Evolutionary conservation across 306 rosid species (phyloP), one percentile per base, ranked within the genome.

Genomic region (Carpinus viminea): DNA sequence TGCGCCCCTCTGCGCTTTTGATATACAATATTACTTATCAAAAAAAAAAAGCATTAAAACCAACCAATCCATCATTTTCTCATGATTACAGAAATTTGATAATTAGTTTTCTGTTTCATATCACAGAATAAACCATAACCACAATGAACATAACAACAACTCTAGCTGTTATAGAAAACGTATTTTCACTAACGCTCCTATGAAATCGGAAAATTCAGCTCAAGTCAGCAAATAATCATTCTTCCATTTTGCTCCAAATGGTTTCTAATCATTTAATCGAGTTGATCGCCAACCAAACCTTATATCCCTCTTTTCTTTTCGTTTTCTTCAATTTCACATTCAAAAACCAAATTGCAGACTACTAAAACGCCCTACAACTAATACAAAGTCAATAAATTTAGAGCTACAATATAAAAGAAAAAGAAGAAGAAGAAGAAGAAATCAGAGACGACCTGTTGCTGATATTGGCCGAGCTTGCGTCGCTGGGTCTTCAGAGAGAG

Each of bases 401-500:
- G 59, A 53, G 59, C 3, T 24, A 24, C 12, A 11, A 24, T 10
- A 59, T 16, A 18, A 65, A 18, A 18, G 46, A 41, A 47, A 16
- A 71, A 60, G 41, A 50, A 24, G 4, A 56, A 31, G 8, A 24
- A 24, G 20, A 53, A 5, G 6, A 1, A 4, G 24, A 8, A 54
- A 38, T 15, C 8, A 0, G 48, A 12, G 12, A 26, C 31, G 9
- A 94, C 98, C 97, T 92, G 91, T 77, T 92, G 98, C 72, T 95
- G 98, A 78, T 95, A 95, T 80, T 89, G 98, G 53, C 88, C 98
- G 68, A 95, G 98, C 75, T 89, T 95, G 83, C 98, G 95, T 76
- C 97, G 85, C 84, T 95, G 98, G 70, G 98, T 95, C 86, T 95
- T 92, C 82, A 95, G 98, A 20, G 97, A 77, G 56, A 95, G 97